Base-by-base conservation (phyloP, 306 rosid genomes). In the Coriaria nepalensis region DNA sequence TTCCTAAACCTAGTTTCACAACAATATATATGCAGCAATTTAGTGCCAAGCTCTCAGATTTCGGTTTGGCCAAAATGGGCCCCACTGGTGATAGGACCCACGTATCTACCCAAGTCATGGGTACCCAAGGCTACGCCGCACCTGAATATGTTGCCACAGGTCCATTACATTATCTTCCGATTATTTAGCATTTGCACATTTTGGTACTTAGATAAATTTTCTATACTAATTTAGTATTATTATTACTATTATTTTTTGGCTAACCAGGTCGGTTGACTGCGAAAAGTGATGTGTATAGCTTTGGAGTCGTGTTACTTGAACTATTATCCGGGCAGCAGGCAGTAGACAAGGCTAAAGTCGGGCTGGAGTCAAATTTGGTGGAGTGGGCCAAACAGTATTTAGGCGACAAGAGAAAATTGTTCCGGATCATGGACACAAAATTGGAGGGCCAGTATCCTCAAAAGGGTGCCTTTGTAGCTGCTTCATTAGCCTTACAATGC, bases 131-230 rank as follows among this genome's bases (percentile, higher is more conserved):
- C 68, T 90, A 90, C 50, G 98, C 95, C 0, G 98, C 95, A 41
- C 98, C 98, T 8, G 95, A 90, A 69, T 90, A 90, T 68, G 80
- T 90, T 53, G 92, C 98, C 20, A 90, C 98, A 61, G 98, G 98
- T 90, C 10, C 44, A 65, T 73, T 50, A 60, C 35, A 52, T 47
- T 34, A 39, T 59, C 12, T 38, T 10, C 20, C 6, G 8, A 10
- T 46, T 20, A 39, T 41, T 4, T 10, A 1, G 43, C 10, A 5
- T 35, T 14, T 29, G 10, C n/a, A 9, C 29, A 45, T 15, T 40
- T 42, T 40, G 40, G 29, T 33, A 10, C 48, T 7, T 15, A 40
- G 41, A 6, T 5, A 14, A 10, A 40, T 52, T n/a, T 45, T 9
- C 2, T 7, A 11, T 10, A 45, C 7, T 20, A 20, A 20, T 20